Base-by-base conservation (phyloP, 352 stramenopile genomes). In the Phytophthora ramorum region DNA sequence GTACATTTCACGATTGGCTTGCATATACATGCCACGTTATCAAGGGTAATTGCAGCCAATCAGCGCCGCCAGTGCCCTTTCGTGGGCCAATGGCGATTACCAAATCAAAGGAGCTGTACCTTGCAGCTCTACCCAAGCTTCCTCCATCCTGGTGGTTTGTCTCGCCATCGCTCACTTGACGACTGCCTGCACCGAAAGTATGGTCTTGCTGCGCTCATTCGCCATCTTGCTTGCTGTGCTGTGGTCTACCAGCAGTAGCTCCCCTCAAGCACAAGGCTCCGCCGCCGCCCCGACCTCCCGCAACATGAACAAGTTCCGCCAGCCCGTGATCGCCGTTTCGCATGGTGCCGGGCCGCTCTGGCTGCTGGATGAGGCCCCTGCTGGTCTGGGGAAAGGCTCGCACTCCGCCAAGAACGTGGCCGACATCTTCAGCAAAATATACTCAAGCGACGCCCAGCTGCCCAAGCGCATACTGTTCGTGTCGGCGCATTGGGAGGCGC, bases 401-500 rank as follows among this genome's bases (percentile, higher is more conserved):
- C 41, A 49, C 16, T 64, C 69, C 1, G 65, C 68, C 30, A 66
- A 72, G 37, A 76, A 71, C 38, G 59, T 83, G 17, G 63, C 69
- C 16, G 41, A 44, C 8, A 75, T 71, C 55, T 76, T 87, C 72
- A 69, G 40, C 14, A 69, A 79, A 13, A 59, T 78, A 16, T 71
- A 83, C 53, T 49, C 50, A 59, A 78, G 63, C 37, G 64, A 66
- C 54, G 75, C 44, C 7, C 64, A 71, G 46, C 58, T 89, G 35
- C 83, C 83, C 26, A 85, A 78, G 66, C 80, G 75, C 28, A 92
- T 97, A 57, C 73, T 98, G 28, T 77, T 97, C 16, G 63, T 97
- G 28, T 91, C 83, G n/a, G 92, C 90, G 16, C 92, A 98, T 61
- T 97, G 86, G 82, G 87, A 97, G 69, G 69, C 63, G 4, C 60